A percentile compares a stretch with the other conserved stretches of the same genome.
Evolutionary conservation across 2,329 filamentous ascomycete genomes (phyloP).

Genomic region (Fusarium temperatum): DNA sequence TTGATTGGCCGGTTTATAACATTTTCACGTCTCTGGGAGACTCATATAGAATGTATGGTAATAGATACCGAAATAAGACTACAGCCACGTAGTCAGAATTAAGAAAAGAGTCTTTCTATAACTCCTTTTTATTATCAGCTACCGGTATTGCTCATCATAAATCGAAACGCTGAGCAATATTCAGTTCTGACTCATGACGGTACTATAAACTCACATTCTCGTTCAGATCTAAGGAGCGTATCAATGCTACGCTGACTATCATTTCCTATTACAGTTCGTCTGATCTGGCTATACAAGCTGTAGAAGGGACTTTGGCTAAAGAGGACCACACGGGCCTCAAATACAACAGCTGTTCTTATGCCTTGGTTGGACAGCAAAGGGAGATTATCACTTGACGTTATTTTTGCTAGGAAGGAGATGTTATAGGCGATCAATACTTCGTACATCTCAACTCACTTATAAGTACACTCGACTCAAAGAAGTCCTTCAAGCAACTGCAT

Average conservation of each 20-base stretch:
- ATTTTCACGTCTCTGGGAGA: background rate
- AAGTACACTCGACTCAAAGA: background rate
- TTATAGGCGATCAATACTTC: background rate
- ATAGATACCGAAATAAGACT: too few relatives aligned
- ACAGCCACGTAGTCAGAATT: background rate
- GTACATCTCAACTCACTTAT: background rate
- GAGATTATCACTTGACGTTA: too few relatives aligned
- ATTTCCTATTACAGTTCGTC: background rate
- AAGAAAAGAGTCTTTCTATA: fast-evolving
- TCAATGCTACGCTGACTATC: background rate
- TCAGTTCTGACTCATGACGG: background rate
- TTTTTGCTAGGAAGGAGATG: background rate
- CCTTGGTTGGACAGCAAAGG: background rate
- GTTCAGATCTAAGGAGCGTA: too few relatives aligned
- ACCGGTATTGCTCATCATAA: fast-evolving
- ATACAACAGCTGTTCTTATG: background rate
- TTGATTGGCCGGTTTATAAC: fast-evolving
- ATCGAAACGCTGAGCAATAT: too few relatives aligned
- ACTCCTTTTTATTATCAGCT: fast-evolving
- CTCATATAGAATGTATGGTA: background rate
- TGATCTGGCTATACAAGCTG: background rate
- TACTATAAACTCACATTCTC: too few relatives aligned
- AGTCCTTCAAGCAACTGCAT: background rate
- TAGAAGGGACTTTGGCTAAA: background rate
- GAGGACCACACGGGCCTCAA: background rate